Percentiles rank a stretch among this genome's conserved stretches.
phyloP scores from a whole-genome alignment of 2,329 filamentous ascomycete species.

The Hypoxylon sp. region DNA sequence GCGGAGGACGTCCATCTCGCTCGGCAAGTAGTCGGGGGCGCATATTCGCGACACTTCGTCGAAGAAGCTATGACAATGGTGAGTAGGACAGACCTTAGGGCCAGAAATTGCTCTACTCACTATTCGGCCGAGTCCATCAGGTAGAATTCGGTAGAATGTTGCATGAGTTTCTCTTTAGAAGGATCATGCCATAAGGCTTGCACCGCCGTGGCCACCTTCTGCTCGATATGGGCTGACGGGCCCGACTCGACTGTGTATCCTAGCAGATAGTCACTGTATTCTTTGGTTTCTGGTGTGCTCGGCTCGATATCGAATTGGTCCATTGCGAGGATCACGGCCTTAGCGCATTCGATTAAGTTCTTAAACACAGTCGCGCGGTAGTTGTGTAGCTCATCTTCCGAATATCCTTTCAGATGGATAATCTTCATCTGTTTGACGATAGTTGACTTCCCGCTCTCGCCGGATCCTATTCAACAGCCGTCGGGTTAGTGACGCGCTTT shows the following conservation, averaged over 20 bases:
- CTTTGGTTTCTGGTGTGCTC: conserved; percentile 73
- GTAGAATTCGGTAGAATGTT: conserved; percentile 97
- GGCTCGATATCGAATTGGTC: conserved; percentile 89
- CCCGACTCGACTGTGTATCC: conserved; percentile 92
- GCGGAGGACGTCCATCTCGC: conserved; percentile 92
- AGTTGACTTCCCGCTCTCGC: conserved; percentile 98
- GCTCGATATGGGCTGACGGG: conserved; percentile 83
- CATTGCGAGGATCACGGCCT: conserved; percentile 90
- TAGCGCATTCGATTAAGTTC: conserved; percentile 96
- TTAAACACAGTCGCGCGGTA: conserved; percentile 98
- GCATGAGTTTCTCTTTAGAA: conserved; percentile 81
- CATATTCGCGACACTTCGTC: conserved; percentile 90
- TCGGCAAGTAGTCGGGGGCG: conserved; percentile 84
- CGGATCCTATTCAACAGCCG: conserved; percentile 68
- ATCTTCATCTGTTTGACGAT: conserved; percentile 99
- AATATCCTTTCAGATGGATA: conserved; percentile 98
- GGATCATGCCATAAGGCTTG: conserved; percentile 90
- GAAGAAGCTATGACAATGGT: conserved; percentile 77
- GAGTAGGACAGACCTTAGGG: conserved; percentile 25
- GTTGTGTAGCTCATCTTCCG: conserved; percentile 88
- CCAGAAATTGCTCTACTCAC: conserved; percentile 55
- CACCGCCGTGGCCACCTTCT: conserved; percentile 82
- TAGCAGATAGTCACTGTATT: conserved; percentile 80
- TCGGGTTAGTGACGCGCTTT: conserved; percentile 29
- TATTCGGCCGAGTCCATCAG: conserved; percentile 99